Evolutionary conservation across 2,329 filamentous ascomycete species (phyloP).

Genomic region (Arachnomyces sp.): DNA sequence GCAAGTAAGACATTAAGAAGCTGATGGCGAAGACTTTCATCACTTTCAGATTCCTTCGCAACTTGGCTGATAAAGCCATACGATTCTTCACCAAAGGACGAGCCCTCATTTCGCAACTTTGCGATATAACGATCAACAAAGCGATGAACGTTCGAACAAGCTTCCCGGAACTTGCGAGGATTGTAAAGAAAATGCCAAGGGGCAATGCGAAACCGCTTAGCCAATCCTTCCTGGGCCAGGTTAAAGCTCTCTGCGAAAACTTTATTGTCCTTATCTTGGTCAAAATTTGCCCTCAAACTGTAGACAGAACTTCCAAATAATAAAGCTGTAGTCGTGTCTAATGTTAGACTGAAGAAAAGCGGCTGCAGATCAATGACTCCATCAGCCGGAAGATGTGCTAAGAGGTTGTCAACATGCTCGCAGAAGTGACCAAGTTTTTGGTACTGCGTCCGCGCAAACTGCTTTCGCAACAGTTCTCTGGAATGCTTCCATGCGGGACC

Average conservation of each 20-base stretch:
- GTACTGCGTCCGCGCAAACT: slow-evolving; percentile 27
- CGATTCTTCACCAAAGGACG: slow-evolving; percentile 2
- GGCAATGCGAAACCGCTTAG: slow-evolving; percentile 22
- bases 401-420: slow-evolving; percentile 25
- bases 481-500: slow-evolving; percentile 21
- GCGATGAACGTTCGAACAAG: slow-evolving; percentile 19
- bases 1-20: slow-evolving; percentile 23
- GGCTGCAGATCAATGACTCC: slow-evolving; percentile 24
- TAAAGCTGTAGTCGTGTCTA: slow-evolving; percentile 31
- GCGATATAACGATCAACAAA: slow-evolving; percentile 17
- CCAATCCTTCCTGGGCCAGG: slow-evolving; percentile 17
- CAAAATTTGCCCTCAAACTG: slow-evolving; percentile 11
- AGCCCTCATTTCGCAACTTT: slow-evolving; percentile 5
- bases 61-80: slow-evolving; percentile 6
- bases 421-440: slow-evolving; percentile 26
- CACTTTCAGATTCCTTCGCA: slow-evolving; percentile 8
- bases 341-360: slow-evolving; percentile 32
- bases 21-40: slow-evolving; percentile 23
- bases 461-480: slow-evolving; percentile 26
- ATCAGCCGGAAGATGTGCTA: slow-evolving; percentile 17
- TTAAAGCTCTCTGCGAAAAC: slow-evolving; percentile 19
- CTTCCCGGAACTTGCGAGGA: slow-evolving; percentile 19
- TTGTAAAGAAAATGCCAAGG: slow-evolving; percentile 25
- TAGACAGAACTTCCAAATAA: slow-evolving; percentile 28
- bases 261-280: slow-evolving; percentile 8